phyloP scores from a whole-genome alignment of 345 rosid genomes.

The Corchorus olitorius region DNA sequence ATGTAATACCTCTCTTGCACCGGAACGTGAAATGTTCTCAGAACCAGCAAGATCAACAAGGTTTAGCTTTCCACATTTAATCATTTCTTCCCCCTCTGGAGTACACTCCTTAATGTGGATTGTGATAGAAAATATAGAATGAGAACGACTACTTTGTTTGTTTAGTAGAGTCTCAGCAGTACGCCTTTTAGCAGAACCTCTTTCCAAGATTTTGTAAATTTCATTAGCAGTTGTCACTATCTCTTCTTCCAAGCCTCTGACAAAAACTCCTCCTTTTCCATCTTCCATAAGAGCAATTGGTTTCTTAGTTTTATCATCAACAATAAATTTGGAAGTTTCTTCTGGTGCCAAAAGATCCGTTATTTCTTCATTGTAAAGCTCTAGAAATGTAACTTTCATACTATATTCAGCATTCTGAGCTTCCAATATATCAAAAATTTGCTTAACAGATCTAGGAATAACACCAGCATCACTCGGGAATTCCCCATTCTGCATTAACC shows the following conservation, averaged over 20 bases:
- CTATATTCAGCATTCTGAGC: conserved; percentile 89
- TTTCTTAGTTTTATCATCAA: conserved; percentile 90
- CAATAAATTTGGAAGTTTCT: conserved; percentile 66
- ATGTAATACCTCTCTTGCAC: conserved; percentile 84
- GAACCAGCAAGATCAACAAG: conserved; percentile 99
- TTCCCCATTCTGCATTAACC: conserved; percentile 78
- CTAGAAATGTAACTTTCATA: conserved; percentile 97
- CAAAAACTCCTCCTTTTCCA: conserved; percentile 98
- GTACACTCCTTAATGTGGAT: conserved; percentile 96
- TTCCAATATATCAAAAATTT: conserved; percentile 88
- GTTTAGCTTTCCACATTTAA: conserved; percentile 95
- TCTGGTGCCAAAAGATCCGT: conserved; percentile 95
- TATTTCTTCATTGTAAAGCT: conserved; percentile 94
- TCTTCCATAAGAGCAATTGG: conserved; percentile 99
- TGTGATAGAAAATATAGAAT: conserved; percentile 93
- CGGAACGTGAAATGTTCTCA: conserved; percentile 97
- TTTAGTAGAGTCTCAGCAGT: conserved; percentile 99
- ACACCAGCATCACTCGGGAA: conserved; percentile 97
- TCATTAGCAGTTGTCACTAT: conserved; percentile 90
- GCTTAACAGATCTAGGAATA: conserved; percentile 92
- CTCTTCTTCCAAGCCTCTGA: conserved; percentile 98
- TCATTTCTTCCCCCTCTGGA: conserved; percentile 99
- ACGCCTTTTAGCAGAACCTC: conserved; percentile 95
- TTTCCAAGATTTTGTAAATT: conserved; percentile 94
- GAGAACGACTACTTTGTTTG: conserved; percentile 99